Evolutionary conservation across 495 filamentous ascomycete species (phyloP).

Genomic region (Aspergillus avenaceus): DNA sequence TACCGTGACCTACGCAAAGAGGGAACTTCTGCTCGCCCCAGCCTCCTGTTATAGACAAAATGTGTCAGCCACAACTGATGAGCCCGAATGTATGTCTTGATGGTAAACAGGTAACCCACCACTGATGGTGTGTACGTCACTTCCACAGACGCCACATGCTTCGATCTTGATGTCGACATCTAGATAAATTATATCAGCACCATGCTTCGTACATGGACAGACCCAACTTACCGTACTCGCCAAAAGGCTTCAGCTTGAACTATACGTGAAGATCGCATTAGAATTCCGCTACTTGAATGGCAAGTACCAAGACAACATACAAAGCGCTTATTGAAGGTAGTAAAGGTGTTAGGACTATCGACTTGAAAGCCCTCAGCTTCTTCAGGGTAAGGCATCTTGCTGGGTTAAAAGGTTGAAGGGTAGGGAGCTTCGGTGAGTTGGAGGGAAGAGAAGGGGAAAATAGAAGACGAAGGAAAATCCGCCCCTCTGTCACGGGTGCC

Average conservation of each 20-base stretch:
- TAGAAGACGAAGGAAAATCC: not conserved
- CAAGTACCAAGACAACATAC: constrained; percentile 32
- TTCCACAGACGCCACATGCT: constrained; percentile 75
- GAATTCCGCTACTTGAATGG: not conserved
- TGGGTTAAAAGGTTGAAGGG: not conserved
- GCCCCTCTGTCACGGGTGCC: not conserved
- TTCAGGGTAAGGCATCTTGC: constrained; percentile 72
- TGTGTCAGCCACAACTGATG: constrained; percentile 5
- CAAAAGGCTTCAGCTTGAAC: constrained; percentile 77
- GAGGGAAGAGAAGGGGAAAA: not conserved
- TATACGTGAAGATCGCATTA: constrained; percentile 19
- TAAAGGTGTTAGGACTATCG: constrained; percentile 55
- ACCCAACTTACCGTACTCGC: constrained; percentile 46
- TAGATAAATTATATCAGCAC: constrained; percentile 9
- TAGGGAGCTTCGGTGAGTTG: not conserved
- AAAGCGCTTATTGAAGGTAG: constrained; percentile 59
- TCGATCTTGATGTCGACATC: constrained; percentile 72
- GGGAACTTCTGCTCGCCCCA: constrained; percentile 70
- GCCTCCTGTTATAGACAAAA: constrained; percentile 39
- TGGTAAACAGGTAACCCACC: constrained; percentile 23
- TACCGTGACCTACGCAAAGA: constrained; percentile 65
- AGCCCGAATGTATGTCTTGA: not conserved
- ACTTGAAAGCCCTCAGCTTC: constrained; percentile 73
- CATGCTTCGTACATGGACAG: not conserved
- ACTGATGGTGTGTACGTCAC: constrained; percentile 73